These are phyloP conservation scores for Vigna reflexopilosa DNA, from an alignment of 306 rosid genomes.

Conservation along the genomic window DNA sequence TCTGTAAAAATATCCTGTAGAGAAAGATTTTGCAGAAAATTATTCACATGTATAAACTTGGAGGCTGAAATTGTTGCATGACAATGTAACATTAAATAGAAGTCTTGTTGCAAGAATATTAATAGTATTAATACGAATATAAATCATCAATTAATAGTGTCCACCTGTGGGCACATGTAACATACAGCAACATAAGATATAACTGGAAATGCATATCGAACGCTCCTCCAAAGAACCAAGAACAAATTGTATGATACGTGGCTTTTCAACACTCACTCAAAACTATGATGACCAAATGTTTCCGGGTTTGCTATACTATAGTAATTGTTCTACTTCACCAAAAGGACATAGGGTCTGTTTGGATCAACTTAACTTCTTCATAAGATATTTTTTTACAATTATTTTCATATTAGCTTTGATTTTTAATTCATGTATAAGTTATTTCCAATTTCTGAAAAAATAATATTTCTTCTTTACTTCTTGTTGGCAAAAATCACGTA, in stretches of 20 bases:
- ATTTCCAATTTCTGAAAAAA: no score
- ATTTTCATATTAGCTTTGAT: no score
- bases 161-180: neutral
- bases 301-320: neutral
- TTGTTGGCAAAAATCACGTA: no score
- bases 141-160: slow-evolving; percentile 35
- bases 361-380: no score
- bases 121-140: slow-evolving; percentile 1
- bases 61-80: slow-evolving; percentile 31
- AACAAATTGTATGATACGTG: neutral
- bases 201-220: slow-evolving; percentile 10
- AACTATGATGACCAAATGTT: neutral
- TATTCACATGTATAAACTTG: slow-evolving; percentile 20
- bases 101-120: neutral
- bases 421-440: no score
- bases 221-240: neutral
- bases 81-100: slow-evolving; percentile 1
- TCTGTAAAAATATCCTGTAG: slow-evolving; percentile 78
- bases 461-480: no score
- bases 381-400: no score
- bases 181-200: slow-evolving; percentile 21
- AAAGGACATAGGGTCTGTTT: neutral
- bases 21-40: slow-evolving; percentile 44
- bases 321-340: neutral
- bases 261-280: neutral